Evolutionary conservation across 2,329 filamentous ascomycete genomes (phyloP), one percentile per base, ranked within the genome.

Genomic region (Colletotrichum tropicicola): DNA sequence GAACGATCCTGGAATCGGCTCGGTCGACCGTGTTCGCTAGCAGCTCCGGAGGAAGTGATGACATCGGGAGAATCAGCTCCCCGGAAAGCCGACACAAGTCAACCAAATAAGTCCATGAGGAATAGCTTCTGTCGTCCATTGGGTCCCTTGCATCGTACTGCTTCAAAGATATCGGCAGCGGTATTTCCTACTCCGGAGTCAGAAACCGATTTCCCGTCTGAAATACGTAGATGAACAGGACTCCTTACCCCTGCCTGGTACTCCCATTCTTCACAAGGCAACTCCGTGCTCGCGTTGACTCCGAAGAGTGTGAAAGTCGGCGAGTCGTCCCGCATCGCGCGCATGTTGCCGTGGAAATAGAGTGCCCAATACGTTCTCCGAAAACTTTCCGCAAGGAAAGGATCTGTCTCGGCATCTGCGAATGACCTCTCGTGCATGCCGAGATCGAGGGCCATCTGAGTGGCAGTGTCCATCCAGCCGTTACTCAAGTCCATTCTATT

Each of bases 341-440:
- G 69, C 53, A 70, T 66, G 41, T 68, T 70, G 45, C 73, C 68
- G 41, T 73, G 71, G 17, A 76, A 70, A 56, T 74, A 79, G n/a
- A 81, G 64, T 13, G 72, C 73, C 77, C 78, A 81, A 68, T 76
- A 81, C 5, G 78, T 80, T 35, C 79, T 75, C 57, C 79, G 73
- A 70, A 75, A 80, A 45, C 77, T 79, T 68, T 81, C 79, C 3
- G 75, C 78, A 30, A 79, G 68, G 6, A 80, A 71, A 5, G 72
- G 66, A 68, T 79, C 74, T n/a, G 70, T 55, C 25, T 74, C 73
- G 32, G 71, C 65, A 39, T 75, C 71, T 17, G 74, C 74, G 47
- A 76, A 77, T 3, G 67, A 30, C 54, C 72, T 75, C 19, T 70
- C 73, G 35, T 77, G 73, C 73, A 77, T 76, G 3, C 73, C 73